Conservation (phyloP, 2,329 filamentous ascomycete species). For the Madurella fahalii region DNA sequence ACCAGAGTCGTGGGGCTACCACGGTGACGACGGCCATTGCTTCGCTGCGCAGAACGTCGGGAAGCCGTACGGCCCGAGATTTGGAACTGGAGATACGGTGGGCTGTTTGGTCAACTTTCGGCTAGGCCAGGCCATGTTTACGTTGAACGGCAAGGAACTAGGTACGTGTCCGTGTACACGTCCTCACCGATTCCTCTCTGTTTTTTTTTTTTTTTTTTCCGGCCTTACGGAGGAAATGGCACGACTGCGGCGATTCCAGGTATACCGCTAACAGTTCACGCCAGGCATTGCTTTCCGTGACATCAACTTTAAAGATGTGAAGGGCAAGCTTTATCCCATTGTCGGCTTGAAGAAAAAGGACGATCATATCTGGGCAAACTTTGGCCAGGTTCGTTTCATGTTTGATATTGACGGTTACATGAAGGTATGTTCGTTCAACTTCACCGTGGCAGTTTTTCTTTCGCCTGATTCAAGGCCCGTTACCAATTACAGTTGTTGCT, state of each 20-base stretch:
- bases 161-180: conserved; percentile 37
- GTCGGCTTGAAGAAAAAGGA: conserved; percentile 63
- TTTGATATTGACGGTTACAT: conserved; percentile 90
- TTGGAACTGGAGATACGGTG: conserved; percentile 54
- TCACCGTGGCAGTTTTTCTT: not conserved
- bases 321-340: conserved; percentile 61
- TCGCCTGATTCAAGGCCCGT: not conserved
- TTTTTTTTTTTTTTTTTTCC: too few species aligned
- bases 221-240: not conserved
- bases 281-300: conserved; percentile 68
- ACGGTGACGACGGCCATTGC: conserved; percentile 62
- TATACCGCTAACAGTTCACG: conserved; percentile 24
- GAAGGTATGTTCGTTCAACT: conserved; percentile 49
- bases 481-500: too few species aligned
- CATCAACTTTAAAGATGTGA: conserved; percentile 53
- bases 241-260: not conserved
- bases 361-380: conserved; percentile 60
- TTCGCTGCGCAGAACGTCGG: conserved; percentile 56
- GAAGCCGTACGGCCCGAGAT: conserved; percentile 54
- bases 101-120: conserved; percentile 65
- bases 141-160: conserved; percentile 57
- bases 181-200: not conserved
- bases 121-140: conserved; percentile 63
- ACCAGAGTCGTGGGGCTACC: conserved; percentile 64
- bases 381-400: conserved; percentile 72